phyloP scores from a whole-genome alignment of 306 rosid species.

The Erythrophleum fordii region DNA sequence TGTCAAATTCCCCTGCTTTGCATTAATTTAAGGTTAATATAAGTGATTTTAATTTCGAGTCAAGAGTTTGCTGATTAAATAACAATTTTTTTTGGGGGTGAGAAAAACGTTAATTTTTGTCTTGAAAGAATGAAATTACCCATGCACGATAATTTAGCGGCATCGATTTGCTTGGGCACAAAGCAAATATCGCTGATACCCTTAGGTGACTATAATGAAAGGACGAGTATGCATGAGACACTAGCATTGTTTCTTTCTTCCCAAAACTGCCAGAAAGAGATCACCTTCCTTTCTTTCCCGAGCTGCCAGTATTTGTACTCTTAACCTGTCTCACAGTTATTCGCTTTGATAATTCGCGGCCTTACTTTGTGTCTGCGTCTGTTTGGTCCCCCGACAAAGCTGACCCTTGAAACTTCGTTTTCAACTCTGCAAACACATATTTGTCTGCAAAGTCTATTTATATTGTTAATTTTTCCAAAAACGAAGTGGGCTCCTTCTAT shows the following conservation, averaged over 20 bases:
- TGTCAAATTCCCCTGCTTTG: not conserved
- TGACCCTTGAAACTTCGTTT: not conserved
- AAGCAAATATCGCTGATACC: not conserved
- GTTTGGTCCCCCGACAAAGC: not conserved
- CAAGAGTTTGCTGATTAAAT: too few species aligned
- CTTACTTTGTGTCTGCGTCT: not conserved
- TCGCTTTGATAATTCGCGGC: not conserved
- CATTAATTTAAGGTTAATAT: too few species aligned
- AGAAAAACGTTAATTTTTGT: not conserved
- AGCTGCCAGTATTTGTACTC: not conserved
- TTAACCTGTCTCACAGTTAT: not conserved
- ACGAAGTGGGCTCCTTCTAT: conserved; percentile 28
- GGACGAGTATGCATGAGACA: not conserved
- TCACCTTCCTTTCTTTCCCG: not conserved
- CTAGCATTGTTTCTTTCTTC: not conserved
- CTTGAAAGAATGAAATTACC: not conserved
- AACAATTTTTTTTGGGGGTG: too few species aligned
- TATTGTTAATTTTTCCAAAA: not conserved
- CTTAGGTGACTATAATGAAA: too few species aligned
- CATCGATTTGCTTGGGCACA: not conserved
- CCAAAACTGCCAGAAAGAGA: not conserved
- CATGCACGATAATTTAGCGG: not conserved
- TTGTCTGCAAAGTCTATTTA: not conserved
- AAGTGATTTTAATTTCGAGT: too few species aligned
- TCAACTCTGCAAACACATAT: not conserved